Conservation (phyloP, 2,329 filamentous ascomycete species). For the Colletotrichum eleusines region DNA sequence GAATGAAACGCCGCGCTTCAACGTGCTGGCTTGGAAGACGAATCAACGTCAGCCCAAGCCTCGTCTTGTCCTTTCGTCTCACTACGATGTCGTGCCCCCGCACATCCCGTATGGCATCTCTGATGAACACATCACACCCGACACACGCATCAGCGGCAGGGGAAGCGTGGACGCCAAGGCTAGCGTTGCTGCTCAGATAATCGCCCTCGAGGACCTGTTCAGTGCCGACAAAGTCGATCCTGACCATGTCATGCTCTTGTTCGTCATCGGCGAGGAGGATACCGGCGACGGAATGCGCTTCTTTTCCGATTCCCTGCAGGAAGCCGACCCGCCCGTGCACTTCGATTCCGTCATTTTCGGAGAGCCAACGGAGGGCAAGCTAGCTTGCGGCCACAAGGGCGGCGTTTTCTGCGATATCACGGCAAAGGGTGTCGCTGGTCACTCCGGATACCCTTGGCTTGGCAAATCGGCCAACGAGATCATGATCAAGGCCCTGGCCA, state of each 20-base stretch:
- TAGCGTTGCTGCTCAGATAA: slow-evolving; percentile 79
- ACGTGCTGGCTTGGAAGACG: slow-evolving; percentile 78
- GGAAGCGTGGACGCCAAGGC: slow-evolving; percentile 81
- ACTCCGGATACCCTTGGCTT: slow-evolving; percentile 93
- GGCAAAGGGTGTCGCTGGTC: slow-evolving; percentile 81
- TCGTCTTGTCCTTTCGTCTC: slow-evolving; percentile 77
- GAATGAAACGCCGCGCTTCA: slow-evolving; percentile 67
- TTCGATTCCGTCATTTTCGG: slow-evolving; percentile 86
- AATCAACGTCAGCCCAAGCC: slow-evolving; percentile 60
- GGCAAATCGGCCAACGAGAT: slow-evolving; percentile 88
- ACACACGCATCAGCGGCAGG: slow-evolving; percentile 74
- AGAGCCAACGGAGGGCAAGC: slow-evolving; percentile 89
- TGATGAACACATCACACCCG: slow-evolving; percentile 55
- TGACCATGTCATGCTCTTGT: slow-evolving; percentile 70
- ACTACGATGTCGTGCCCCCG: slow-evolving; percentile 85
- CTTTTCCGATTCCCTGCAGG: slow-evolving; percentile 57
- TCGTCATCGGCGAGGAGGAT: slow-evolving; percentile 86
- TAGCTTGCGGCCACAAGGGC: slow-evolving; percentile 94
- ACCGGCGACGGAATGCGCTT: slow-evolving; percentile 82
- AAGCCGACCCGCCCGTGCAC: slow-evolving; percentile 50
- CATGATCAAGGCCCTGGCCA: slow-evolving; percentile 78
- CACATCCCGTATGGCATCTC: slow-evolving; percentile 76
- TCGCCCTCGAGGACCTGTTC: slow-evolving; percentile 71
- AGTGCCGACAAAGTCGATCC: slow-evolving; percentile 53
- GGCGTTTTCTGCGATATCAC: slow-evolving; percentile 75